A percentile compares a stretch with the other conserved stretches of the same genome.
Evolutionary conservation across 208 protist species (phyloP).

Genomic region (Lotmaria passim): DNA sequence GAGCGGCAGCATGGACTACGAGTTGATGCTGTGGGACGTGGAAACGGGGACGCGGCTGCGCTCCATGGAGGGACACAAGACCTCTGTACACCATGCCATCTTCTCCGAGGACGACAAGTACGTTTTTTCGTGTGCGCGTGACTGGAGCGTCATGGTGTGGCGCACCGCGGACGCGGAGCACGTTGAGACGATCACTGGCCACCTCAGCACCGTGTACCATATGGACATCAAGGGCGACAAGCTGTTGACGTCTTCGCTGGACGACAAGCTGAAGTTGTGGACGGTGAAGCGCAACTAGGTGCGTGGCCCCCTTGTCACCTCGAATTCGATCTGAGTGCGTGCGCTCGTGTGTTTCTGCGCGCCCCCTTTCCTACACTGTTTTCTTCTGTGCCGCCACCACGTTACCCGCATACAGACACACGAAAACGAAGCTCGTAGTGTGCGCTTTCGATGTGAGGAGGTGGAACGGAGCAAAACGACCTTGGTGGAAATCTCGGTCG

Average conservation of each 20-base stretch:
- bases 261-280: constrained; percentile 89
- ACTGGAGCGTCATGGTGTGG: constrained; percentile 88
- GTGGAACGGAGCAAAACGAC: too few species aligned
- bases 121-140: constrained; percentile 84
- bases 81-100: constrained; percentile 82
- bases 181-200: constrained; percentile 77
- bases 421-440: too few species aligned
- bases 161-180: constrained; percentile 61
- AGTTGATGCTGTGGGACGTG: constrained; percentile 82
- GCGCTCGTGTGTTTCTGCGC: too few species aligned
- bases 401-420: background rate
- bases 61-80: constrained; percentile 70
- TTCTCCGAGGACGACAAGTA: constrained; percentile 84
- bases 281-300: constrained; percentile 43
- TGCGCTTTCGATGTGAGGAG: too few species aligned
- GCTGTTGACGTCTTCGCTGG: constrained; percentile 82
- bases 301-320: too few species aligned
- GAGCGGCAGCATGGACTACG: constrained; percentile 85
- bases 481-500: too few species aligned
- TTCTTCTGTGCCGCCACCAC: background rate
- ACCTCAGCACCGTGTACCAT: constrained; percentile 89
- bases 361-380: too few species aligned
- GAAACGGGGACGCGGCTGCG: constrained; percentile 55
- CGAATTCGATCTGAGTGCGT: too few species aligned
- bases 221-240: constrained; percentile 71